These are phyloP conservation scores for Euphrasia arctica DNA, from an alignment of 305 asterid species.

Conservation along the genomic window DNA sequence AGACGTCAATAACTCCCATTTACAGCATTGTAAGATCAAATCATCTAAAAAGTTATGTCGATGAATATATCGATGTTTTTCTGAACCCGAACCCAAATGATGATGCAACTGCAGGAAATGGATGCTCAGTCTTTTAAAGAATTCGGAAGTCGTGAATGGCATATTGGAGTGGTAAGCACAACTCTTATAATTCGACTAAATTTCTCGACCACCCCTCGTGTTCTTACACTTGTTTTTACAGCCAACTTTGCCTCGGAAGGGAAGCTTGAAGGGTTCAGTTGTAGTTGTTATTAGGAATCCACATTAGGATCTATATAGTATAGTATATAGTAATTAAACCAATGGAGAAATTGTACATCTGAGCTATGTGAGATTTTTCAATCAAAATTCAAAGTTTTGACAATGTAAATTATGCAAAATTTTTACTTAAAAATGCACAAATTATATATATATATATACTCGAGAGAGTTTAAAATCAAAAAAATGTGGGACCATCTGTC, in stretches of 20 bases:
- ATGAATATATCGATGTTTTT: not conserved
- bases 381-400: not conserved
- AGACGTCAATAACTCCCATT: constrained; percentile 63
- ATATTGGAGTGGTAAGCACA: constrained; percentile 75
- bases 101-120: constrained; percentile 57
- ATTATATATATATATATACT: too few species aligned
- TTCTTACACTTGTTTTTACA: constrained; percentile 19
- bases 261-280: constrained; percentile 48
- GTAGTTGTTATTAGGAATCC: constrained; percentile 84
- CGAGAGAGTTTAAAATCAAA: too few species aligned
- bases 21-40: constrained; percentile 81
- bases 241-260: constrained; percentile 61
- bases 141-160: constrained; percentile 71
- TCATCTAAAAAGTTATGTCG: too few species aligned
- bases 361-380: not conserved
- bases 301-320: constrained; percentile 6
- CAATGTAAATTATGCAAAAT: too few species aligned
- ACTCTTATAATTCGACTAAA: not conserved
- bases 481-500: too few species aligned
- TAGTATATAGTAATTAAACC: not conserved
- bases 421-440: too few species aligned
- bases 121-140: constrained; percentile 72
- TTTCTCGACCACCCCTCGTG: too few species aligned
- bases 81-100: not conserved
- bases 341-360: not conserved